Conservation (phyloP, 345 rosid species). For the Camelina sativa region DNA sequence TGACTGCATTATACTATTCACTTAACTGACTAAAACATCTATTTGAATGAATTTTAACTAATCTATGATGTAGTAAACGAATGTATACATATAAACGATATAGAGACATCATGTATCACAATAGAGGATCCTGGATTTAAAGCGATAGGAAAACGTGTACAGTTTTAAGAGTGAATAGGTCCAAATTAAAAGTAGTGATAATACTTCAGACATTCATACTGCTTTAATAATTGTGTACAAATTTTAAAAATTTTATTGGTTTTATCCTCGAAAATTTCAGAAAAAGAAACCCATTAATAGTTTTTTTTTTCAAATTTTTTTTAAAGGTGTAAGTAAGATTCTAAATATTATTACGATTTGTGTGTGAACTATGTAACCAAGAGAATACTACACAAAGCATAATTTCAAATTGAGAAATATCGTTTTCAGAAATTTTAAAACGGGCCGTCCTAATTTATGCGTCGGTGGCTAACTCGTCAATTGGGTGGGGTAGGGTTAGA, state of each 20-base stretch:
- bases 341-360: not conserved
- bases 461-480: slow-evolving; percentile 31
- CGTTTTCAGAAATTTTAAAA: slow-evolving; percentile 8
- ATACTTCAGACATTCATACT: slow-evolving; percentile 12
- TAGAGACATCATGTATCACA: too few relatives aligned
- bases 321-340: not conserved
- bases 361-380: not conserved
- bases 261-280: not conserved
- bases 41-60: not conserved
- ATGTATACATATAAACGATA: slow-evolving; percentile 23
- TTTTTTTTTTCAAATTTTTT: not conserved
- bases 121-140: slow-evolving; percentile 9
- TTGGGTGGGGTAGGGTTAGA: slow-evolving; percentile 35
- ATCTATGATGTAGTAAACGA: not conserved
- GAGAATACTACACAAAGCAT: not conserved
- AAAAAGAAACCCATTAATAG: not conserved
- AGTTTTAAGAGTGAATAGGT: not conserved
- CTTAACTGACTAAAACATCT: not conserved
- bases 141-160: not conserved
- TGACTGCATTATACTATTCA: not conserved
- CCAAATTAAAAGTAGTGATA: not conserved
- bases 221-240: not conserved
- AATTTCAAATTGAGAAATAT: not conserved
- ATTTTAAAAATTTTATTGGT: not conserved
- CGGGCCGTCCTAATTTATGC: slow-evolving; percentile 35